These are phyloP conservation scores for Neonectria magnoliae DNA, from an alignment of 2,329 filamentous ascomycete species.

Conservation along the genomic window DNA sequence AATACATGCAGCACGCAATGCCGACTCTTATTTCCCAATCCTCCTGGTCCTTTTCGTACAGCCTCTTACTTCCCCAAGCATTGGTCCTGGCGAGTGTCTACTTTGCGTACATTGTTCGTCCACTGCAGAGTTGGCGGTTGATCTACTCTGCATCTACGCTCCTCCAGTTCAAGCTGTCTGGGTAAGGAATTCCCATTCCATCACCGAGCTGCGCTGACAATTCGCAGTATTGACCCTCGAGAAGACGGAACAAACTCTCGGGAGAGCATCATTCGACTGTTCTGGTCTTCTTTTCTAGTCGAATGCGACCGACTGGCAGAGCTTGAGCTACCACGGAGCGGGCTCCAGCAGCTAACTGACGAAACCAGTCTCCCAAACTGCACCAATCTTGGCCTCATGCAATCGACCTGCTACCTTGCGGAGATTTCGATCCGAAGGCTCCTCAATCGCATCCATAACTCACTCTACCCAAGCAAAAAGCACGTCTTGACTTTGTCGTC, in stretches of 20 bases:
- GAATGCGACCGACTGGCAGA: slow-evolving; percentile 48
- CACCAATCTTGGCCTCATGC: slow-evolving; percentile 37
- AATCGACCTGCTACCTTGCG: slow-evolving; percentile 44
- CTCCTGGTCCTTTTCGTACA: slow-evolving; percentile 44
- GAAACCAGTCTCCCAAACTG: slow-evolving; percentile 43
- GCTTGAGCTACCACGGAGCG: slow-evolving; percentile 46
- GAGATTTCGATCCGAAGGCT: slow-evolving; percentile 47
- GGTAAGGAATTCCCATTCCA: background rate
- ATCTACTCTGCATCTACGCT: slow-evolving; percentile 46
- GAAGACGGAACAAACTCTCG: slow-evolving; percentile 28
- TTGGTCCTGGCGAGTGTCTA: slow-evolving; percentile 47
- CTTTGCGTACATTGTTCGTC: slow-evolving; percentile 47
- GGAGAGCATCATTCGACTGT: slow-evolving; percentile 40
- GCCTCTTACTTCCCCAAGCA: slow-evolving; percentile 42
- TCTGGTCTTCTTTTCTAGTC: slow-evolving; percentile 47
- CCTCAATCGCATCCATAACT: slow-evolving; percentile 48
- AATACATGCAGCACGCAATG: slow-evolving; percentile 45
- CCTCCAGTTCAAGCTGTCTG: slow-evolving; percentile 43
- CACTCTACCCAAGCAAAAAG: slow-evolving; percentile 43
- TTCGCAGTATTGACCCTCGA: slow-evolving; percentile 26
- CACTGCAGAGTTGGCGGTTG: slow-evolving; percentile 48
- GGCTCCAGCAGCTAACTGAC: slow-evolving; percentile 45
- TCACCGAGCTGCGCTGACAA: background rate
- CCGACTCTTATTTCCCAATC: slow-evolving; percentile 42
- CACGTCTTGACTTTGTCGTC: slow-evolving; percentile 38